Conservation (phyloP, 2,329 filamentous ascomycete species). For the Didymella keratinophila region DNA sequence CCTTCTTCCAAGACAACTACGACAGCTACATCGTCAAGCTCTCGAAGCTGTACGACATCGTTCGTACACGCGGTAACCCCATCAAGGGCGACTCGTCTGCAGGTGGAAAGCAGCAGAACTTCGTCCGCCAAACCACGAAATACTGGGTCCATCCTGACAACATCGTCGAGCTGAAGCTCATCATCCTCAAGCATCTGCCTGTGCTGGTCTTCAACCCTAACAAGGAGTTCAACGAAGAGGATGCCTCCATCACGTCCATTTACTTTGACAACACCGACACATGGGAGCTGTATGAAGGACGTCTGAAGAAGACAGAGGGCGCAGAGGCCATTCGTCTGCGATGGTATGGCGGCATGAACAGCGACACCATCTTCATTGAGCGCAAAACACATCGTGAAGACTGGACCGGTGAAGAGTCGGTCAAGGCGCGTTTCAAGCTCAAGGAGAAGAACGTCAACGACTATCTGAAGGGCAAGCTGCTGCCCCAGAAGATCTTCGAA, state of each 20-base stretch:
- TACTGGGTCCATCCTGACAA: slow-evolving; percentile 99
- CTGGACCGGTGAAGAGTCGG: slow-evolving; percentile 98
- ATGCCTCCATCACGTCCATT: slow-evolving; percentile 96
- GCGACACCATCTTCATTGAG: slow-evolving; percentile 94
- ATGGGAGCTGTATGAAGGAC: slow-evolving; percentile 93
- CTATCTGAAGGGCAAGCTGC: slow-evolving; percentile 83
- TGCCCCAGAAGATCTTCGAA: slow-evolving; percentile 89
- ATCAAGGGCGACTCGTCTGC: slow-evolving; percentile 91
- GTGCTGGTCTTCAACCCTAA: slow-evolving; percentile 96
- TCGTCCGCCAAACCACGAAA: slow-evolving; percentile 96
- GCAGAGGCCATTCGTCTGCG: slow-evolving; percentile 94
- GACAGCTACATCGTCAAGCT: slow-evolving; percentile 94
- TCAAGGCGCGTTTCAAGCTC: slow-evolving; percentile 92
- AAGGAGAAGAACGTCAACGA: slow-evolving; percentile 98
- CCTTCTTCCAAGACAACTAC: slow-evolving; percentile 99
- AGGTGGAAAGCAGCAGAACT: slow-evolving; percentile 91
- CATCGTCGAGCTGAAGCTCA: slow-evolving; percentile 96
- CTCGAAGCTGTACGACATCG: slow-evolving; percentile 92
- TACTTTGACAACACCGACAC: slow-evolving; percentile 96
- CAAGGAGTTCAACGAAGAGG: slow-evolving; percentile 91
- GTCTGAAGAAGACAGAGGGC: slow-evolving; percentile 96
- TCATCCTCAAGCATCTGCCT: slow-evolving; percentile 95
- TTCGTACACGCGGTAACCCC: slow-evolving; percentile 90
- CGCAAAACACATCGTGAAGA: slow-evolving; percentile 98
- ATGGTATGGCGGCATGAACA: slow-evolving; percentile 98